Evolutionary conservation across 2,329 filamentous ascomycete species (phyloP).

Genomic region (Fusarium brachygibbosum): DNA sequence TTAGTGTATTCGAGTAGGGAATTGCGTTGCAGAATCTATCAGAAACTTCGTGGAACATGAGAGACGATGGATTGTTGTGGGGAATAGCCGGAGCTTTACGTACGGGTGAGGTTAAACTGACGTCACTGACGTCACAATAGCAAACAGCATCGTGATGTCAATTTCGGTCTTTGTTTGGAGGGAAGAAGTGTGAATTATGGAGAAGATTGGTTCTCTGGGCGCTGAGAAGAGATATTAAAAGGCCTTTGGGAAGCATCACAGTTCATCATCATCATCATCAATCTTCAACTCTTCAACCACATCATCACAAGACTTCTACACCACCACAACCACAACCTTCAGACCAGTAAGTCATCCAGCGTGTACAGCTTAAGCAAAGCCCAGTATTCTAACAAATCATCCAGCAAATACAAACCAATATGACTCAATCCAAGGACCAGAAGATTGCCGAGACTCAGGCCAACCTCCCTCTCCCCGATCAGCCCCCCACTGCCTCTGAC

Average conservation of each 20-base stretch:
- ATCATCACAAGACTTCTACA: conserved; percentile 9
- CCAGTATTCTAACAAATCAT: conserved; percentile 1
- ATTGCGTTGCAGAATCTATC: conserved; percentile 19
- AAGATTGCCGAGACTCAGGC: conserved; percentile 76
- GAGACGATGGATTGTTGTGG: conserved; percentile 34
- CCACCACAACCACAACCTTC: conserved; percentile 13
- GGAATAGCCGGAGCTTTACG: conserved; percentile 40
- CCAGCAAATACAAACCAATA: conserved; percentile 41
- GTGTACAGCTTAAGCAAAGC: neutral
- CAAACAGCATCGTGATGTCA: conserved; percentile 29
- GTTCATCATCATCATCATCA: neutral
- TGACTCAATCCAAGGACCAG: conserved; percentile 69
- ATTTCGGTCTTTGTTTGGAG: conserved; percentile 8
- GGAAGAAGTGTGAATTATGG: conserved; percentile 4
- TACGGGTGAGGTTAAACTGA: conserved; percentile 32
- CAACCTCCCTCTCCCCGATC: conserved; percentile 83
- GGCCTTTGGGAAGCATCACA: conserved; percentile 11
- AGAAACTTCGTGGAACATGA: conserved; percentile 20
- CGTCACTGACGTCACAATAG: conserved; percentile 48
- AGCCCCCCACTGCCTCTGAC: conserved; percentile 82
- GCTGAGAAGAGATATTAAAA: conserved; percentile 23
- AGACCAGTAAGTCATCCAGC: conserved; percentile 9
- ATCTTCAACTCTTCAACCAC: conserved; percentile 4
- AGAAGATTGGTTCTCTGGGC: conserved; percentile 2
- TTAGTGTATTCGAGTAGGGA: conserved; percentile 10